phyloP scores from a whole-genome alignment of 768 basidiomycete genomes.

The Mycena latifolia region DNA sequence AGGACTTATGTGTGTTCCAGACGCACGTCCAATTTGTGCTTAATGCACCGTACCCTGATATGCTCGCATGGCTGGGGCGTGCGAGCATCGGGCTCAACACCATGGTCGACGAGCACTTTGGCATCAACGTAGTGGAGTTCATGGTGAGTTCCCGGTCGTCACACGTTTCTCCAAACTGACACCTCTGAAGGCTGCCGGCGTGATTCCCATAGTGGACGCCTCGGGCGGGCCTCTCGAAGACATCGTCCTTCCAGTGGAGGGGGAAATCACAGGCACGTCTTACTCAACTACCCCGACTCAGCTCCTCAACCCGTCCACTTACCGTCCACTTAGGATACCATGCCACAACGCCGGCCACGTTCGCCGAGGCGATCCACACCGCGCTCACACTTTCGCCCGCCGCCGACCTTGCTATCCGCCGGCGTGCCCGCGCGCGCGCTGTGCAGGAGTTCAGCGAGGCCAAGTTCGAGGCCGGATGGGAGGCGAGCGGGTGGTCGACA shows the following conservation, averaged over 20 bases:
- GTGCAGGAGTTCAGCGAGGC: constrained; percentile 80
- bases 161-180: background rate
- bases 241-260: constrained; percentile 86
- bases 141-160: constrained; percentile 70
- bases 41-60: constrained; percentile 82
- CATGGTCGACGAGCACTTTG: constrained; percentile 99
- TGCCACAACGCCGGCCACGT: constrained; percentile 73
- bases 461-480: constrained; percentile 85
- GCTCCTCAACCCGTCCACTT: constrained; percentile 7
- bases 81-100: constrained; percentile 92
- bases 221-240: constrained; percentile 94
- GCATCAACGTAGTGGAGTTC: constrained; percentile 97
- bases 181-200: constrained; percentile 85
- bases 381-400: constrained; percentile 68
- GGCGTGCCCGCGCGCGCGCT: constrained; percentile 78
- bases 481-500: constrained; percentile 68
- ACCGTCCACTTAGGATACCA: constrained; percentile 72
- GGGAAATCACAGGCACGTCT: constrained; percentile 72
- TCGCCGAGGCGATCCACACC: constrained; percentile 74
- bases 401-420: constrained; percentile 73
- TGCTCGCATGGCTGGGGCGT: constrained; percentile 77
- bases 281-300: background rate
- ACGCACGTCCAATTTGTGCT: constrained; percentile 78
- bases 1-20: constrained; percentile 1
- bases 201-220: constrained; percentile 92